Evolutionary conservation across 768 basidiomycete genomes (phyloP), one percentile per base, ranked within the genome.

Genomic region (Pholiota microspora): DNA sequence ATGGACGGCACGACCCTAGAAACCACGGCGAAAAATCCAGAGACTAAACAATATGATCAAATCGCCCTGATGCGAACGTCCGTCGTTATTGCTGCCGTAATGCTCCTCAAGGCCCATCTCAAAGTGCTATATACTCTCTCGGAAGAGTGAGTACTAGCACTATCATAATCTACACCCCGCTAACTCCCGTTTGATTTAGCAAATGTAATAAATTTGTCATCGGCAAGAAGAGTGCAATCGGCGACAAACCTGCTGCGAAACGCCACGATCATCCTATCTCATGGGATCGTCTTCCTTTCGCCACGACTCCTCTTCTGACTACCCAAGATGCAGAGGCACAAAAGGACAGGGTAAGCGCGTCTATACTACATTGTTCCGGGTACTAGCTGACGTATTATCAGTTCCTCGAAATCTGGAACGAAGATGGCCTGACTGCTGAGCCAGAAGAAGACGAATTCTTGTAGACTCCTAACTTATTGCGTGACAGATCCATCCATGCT

Each of bases 151-250:
- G 89, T 77, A 29, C 36, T 29, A 12, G 28, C 34, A 25, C 13
- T 29, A 21, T 13, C 21, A 1, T 49, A 3, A 47, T 16, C 58
- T 24, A 5, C 40, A n/a, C 16, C 21, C 18, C 18, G 28, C 35
- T 32, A 28, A 53, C 36, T 49, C 50, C 7, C 44, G 51, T 8
- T n/a, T 24, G 21, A n/a, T 45, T 28, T 54, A 97, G 94, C 40
- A 98, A 97, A 89, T 94, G 94, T 60, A 77, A 80, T 44, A 98
- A 94, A 70, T 97, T 90, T 65, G 79, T 85, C 3, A 70, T 85
- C 4, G 89, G 89, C 16, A 98, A 98, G 79, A 98, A 98, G 72
- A 92, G 85, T 51, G 84, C 91, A 0, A 68, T 88, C 2, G 95
- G 95, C 1, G 96, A 99, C 69, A 90, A 86, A 64, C 79, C 89